Base-by-base conservation (phyloP, 108 stramenopile species). In the Schizochytrium sp. region DNA sequence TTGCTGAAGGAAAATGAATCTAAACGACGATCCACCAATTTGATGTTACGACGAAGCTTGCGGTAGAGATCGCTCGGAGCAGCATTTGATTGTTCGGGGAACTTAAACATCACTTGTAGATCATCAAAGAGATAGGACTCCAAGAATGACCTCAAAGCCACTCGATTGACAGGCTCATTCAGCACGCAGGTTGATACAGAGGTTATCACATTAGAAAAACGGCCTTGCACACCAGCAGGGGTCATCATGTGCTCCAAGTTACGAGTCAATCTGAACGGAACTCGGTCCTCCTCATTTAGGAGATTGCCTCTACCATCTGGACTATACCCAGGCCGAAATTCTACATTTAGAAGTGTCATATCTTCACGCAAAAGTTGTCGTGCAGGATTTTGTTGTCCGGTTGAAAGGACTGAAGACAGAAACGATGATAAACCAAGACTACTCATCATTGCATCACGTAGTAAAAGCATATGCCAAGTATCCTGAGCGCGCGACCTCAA, bases 231-330 rank as follows among this genome's bases (percentile, higher is more conserved):
- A n/a, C 76, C 76, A 10, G 76, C 76, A 5, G 76, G 76, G 40
- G 76, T 83, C 50, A 83, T 46, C 38, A 83, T n/a, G 76, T 83
- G 53, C 12, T 10, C 76, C 76, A 83, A 40, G 28, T 83, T 83
- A 5, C 53, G 76, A 10, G 76, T 83, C 76, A 83, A 10, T 8
- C 76, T 47, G 53, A 83, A 83, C 5, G 76, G 76, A 1, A 83
- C 76, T 2, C 55, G 76, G 28, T 10, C 12, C 10, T 28, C 50
- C 1, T 83, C 76, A 44, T 69, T 69, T 38, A 69, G 12, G 0
- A 69, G 15, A 44, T 69, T 44, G 42, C 64, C 64, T 10, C 64
- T 38, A 28, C 64, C 64, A 2, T 69, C 64, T 38, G 2, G 64
- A 44, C 19, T 69, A 44, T 69, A 69, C 10, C 64, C 64, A 12